A percentile compares a stretch with the other conserved stretches of the same genome.
Evolutionary conservation across 441 rosid species (phyloP).

Genomic region (Corymbia calophylla): DNA sequence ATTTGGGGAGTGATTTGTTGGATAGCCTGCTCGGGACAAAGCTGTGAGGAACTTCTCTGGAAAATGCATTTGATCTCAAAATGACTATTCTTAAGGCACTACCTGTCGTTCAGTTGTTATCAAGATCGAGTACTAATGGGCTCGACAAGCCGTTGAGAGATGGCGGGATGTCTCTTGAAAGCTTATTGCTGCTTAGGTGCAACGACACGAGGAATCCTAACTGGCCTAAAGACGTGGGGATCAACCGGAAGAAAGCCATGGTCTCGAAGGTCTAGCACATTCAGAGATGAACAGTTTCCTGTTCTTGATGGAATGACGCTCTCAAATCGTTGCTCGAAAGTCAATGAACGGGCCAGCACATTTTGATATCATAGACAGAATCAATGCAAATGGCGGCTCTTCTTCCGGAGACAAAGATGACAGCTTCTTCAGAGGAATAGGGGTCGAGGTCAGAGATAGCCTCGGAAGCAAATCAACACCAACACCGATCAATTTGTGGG

Average conservation of each 20-base stretch:
- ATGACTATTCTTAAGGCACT: background rate
- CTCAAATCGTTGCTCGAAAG: background rate
- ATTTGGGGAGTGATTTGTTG: constrained; percentile 66
- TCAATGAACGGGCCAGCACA: background rate
- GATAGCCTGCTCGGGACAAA: constrained; percentile 27
- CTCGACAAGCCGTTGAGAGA: background rate
- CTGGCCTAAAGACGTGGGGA: rapidly evolving
- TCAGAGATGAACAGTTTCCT: background rate
- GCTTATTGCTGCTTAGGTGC: background rate
- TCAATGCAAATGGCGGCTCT: rapidly evolving
- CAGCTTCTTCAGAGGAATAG: background rate
- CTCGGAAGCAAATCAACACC: background rate
- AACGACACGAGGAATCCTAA: rapidly evolving
- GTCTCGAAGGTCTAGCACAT: background rate
- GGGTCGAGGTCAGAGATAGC: background rate
- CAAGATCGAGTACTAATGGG: background rate
- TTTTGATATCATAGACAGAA: background rate
- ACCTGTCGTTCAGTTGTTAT: background rate
- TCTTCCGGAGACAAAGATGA: background rate
- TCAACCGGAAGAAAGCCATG: rapidly evolving
- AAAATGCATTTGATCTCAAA: too few species aligned
- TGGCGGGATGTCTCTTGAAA: background rate
- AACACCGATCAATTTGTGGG: background rate
- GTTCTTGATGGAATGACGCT: background rate
- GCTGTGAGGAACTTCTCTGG: too few species aligned